These are phyloP conservation scores for Draba incana DNA, from an alignment of 345 rosid species.

Conservation along the genomic window DNA sequence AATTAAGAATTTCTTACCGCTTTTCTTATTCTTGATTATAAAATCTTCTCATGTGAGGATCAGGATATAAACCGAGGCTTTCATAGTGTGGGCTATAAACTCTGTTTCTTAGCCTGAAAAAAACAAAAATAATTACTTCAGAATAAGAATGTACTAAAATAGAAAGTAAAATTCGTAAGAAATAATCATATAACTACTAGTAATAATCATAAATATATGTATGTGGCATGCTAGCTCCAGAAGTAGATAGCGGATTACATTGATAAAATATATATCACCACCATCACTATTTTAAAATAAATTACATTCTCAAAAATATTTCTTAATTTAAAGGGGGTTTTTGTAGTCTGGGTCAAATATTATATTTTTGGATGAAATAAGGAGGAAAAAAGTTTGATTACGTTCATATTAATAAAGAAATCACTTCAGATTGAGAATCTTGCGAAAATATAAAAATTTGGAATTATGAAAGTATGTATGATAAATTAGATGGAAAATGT, in stretches of 20 bases:
- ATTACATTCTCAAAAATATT: no score
- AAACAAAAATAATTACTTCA: neutral
- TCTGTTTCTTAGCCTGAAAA: slow-evolving; percentile 15
- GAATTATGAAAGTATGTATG: neutral
- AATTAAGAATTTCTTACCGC: neutral
- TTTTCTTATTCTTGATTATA: neutral
- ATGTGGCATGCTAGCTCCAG: no score
- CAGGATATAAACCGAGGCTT: slow-evolving; percentile 19
- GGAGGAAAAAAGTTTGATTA: no score
- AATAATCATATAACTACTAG: neutral
- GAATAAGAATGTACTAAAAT: neutral
- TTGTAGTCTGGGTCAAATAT: no score
- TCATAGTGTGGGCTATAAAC: slow-evolving; percentile 11
- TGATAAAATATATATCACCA: no score
- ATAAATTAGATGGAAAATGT: neutral
- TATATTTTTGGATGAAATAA: no score
- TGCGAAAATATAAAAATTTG: neutral
- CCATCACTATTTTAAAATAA: no score
- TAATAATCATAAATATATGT: no score
- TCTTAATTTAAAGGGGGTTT: no score
- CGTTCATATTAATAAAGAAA: neutral
- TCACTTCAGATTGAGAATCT: neutral
- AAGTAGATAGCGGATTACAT: no score
- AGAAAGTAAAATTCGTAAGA: neutral
- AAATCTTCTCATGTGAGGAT: slow-evolving; percentile 25